Conservation (phyloP, 129 eudicot genomes). For the Flaveria sonorensis region DNA sequence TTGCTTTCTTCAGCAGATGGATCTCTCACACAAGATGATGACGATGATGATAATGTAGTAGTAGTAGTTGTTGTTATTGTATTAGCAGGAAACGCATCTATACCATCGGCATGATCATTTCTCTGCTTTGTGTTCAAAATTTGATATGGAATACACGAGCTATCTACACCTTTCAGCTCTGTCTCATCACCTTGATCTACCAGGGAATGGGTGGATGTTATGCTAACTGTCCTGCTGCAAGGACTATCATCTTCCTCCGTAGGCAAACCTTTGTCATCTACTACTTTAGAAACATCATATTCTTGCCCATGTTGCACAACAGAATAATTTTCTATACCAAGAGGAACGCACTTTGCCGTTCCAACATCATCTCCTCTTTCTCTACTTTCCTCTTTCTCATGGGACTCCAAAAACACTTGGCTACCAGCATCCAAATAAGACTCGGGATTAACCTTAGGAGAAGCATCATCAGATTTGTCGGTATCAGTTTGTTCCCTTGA, state of each 20-base stretch:
- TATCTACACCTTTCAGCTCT: constrained; percentile 17
- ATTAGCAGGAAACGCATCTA: not conserved
- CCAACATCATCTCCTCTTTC: constrained; percentile 21
- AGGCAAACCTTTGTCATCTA: constrained; percentile 6
- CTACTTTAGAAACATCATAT: constrained; percentile 18
- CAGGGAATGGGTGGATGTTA: constrained; percentile 10
- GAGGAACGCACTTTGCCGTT: constrained; percentile 10
- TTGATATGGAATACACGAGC: constrained; percentile 17
- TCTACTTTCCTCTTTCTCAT: constrained; percentile 13
- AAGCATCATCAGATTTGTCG: constrained; percentile 16
- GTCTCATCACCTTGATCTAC: constrained; percentile 21
- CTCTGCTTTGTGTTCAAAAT: constrained; percentile 8
- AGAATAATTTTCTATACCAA: not conserved
- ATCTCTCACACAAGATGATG: constrained; percentile 10
- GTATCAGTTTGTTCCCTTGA: constrained; percentile 28
- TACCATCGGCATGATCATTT: constrained; percentile 2
- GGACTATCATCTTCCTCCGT: constrained; percentile 14
- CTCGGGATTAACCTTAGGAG: constrained; percentile 10
- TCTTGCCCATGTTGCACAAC: not conserved
- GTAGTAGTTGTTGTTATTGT: not conserved
- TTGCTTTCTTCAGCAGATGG: constrained; percentile 15
- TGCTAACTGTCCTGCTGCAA: constrained; percentile 13
- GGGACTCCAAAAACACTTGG: constrained; percentile 20
- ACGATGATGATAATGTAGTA: too few relatives aligned
- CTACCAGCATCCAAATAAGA: constrained; percentile 22